These are phyloP conservation scores for Boletus speciosus DNA, from an alignment of 768 basidiomycete genomes.

Conservation along the genomic window DNA sequence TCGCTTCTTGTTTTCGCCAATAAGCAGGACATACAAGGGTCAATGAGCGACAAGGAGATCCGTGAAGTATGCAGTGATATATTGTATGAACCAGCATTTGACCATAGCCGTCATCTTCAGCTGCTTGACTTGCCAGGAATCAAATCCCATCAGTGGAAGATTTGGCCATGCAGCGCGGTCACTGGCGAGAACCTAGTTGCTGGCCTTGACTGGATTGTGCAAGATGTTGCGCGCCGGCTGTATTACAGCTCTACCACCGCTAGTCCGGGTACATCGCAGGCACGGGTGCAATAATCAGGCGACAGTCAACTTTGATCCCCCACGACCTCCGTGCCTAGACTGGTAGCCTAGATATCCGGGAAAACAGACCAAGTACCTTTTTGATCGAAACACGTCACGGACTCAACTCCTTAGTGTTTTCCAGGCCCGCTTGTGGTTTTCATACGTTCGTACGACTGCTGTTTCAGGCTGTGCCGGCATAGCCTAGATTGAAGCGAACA, in stretches of 20 bases:
- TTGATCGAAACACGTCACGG: conserved; percentile 11
- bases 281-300: background rate
- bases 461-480: conserved; percentile 10
- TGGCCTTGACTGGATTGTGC: conserved; percentile 91
- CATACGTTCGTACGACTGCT: conserved; percentile 2
- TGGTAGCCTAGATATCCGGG: background rate
- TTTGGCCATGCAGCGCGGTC: conserved; percentile 88
- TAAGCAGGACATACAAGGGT: conserved; percentile 92
- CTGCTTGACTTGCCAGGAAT: conserved; percentile 78
- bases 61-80: conserved; percentile 56
- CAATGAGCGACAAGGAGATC: conserved; percentile 81
- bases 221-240: conserved; percentile 80
- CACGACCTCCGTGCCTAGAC: conserved; percentile 12
- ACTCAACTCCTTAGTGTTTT: background rate
- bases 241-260: conserved; percentile 64
- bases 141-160: conserved; percentile 85
- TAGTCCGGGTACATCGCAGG: background rate
- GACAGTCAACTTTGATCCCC: conserved; percentile 3
- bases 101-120: conserved; percentile 38
- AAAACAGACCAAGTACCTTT: conserved; percentile 1
- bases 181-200: conserved; percentile 81
- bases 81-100: background rate
- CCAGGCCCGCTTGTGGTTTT: conserved; percentile 10
- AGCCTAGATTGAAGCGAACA: conserved; percentile 8
- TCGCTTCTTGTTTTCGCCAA: conserved; percentile 95